Evolutionary conservation across 2,329 filamentous ascomycete genomes (phyloP).

Genomic region (Nothophoma quercina): DNA sequence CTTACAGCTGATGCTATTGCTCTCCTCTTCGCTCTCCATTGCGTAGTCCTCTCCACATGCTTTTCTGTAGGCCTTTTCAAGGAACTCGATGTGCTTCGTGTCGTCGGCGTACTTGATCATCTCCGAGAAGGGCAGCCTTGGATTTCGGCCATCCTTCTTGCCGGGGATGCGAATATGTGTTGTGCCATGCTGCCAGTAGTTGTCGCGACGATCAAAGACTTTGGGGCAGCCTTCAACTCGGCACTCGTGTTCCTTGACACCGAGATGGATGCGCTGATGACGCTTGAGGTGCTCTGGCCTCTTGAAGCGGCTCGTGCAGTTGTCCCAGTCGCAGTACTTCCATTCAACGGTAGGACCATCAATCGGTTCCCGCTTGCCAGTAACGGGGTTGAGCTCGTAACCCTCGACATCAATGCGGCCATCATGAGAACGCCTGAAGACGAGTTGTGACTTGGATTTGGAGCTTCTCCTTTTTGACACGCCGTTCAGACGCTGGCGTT

Average conservation of each 20-base stretch:
- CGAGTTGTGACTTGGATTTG: slow-evolving; percentile 14
- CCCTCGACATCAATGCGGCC: slow-evolving; percentile 18
- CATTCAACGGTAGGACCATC: slow-evolving; percentile 16
- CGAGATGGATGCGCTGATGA: slow-evolving; percentile 37
- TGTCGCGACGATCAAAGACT: slow-evolving; percentile 45
- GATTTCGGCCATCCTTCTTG: slow-evolving; percentile 39
- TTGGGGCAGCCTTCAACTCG: slow-evolving; percentile 31
- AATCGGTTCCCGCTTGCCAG: slow-evolving; percentile 18
- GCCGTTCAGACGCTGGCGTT: slow-evolving; percentile 12
- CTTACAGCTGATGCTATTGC: neutral
- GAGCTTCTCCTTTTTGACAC: slow-evolving; percentile 19
- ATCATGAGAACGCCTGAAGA: slow-evolving; percentile 15
- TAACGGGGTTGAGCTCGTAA: slow-evolving; percentile 13
- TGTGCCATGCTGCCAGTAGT: slow-evolving; percentile 43
- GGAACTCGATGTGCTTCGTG: slow-evolving; percentile 41
- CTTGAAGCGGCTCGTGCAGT: slow-evolving; percentile 26
- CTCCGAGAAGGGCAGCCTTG: slow-evolving; percentile 30
- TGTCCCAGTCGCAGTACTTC: slow-evolving; percentile 17
- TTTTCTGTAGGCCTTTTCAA: slow-evolving; percentile 34
- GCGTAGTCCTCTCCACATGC: slow-evolving; percentile 23
- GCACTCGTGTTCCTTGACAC: slow-evolving; percentile 31
- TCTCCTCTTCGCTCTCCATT: slow-evolving; percentile 21
- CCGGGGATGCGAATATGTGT: slow-evolving; percentile 39
- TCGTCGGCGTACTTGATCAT: slow-evolving; percentile 34
- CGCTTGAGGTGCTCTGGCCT: slow-evolving; percentile 44